These are phyloP conservation scores for Calonectria multiphialidica DNA, from an alignment of 2,329 filamentous ascomycete genomes.

Conservation along the genomic window DNA sequence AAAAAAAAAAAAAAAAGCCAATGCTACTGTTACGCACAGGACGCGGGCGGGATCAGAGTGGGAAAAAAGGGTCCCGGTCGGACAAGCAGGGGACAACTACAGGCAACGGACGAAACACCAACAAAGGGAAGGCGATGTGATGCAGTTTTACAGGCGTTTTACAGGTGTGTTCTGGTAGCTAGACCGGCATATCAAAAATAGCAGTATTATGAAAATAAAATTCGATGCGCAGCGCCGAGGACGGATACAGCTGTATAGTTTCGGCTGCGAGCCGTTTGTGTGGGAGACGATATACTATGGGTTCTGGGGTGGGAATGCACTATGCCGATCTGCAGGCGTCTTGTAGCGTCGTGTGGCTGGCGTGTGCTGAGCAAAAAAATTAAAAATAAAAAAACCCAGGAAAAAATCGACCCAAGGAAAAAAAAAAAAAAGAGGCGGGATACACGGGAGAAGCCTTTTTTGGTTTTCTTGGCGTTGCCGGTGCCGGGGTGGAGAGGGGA, in stretches of 20 bases:
- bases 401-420: background rate
- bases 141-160: background rate
- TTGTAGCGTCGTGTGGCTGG: background rate
- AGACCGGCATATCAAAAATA: background rate
- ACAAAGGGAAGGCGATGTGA: background rate
- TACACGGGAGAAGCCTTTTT: conserved; percentile 9
- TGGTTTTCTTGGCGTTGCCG: conserved; percentile 9
- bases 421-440: background rate
- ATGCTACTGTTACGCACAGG: conserved; percentile 8
- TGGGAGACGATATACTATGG: background rate
- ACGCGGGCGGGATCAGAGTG: conserved; percentile 1
- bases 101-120: background rate
- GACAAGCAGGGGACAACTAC: background rate
- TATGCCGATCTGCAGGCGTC: background rate
- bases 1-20: conserved; percentile 7
- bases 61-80: background rate
- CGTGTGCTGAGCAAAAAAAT: background rate
- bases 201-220: background rate
- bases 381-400: background rate
- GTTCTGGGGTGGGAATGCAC: background rate
- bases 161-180: background rate
- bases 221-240: background rate
- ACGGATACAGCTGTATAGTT: background rate
- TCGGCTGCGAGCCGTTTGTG: conserved; percentile 9
- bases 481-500: conserved; percentile 2